Evolutionary conservation across 305 asterid species (phyloP).

Genomic region (Fraxinus sp.): DNA sequence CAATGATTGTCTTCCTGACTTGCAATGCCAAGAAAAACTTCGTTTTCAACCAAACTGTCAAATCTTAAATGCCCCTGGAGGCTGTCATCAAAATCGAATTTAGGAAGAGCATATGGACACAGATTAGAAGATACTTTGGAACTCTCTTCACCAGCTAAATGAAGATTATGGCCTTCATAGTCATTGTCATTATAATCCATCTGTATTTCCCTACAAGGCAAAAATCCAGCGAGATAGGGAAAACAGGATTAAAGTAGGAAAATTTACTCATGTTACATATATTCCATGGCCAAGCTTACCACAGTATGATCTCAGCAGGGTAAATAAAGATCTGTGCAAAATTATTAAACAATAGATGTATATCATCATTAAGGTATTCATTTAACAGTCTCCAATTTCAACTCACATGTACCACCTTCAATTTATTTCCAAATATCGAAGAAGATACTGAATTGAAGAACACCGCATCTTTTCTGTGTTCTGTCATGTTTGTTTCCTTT

Average conservation of each 20-base stretch:
- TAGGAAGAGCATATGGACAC: conserved; percentile 86
- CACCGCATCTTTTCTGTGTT: neutral
- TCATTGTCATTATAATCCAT: conserved; percentile 97
- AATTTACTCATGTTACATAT: conserved; percentile 2
- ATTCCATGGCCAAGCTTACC: conserved; percentile 17
- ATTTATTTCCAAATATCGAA: neutral
- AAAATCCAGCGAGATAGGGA: conserved; percentile 19
- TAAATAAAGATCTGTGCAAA: conserved; percentile 9
- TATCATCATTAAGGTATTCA: neutral
- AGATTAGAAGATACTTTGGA: conserved; percentile 76
- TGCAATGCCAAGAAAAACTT: conserved; percentile 94
- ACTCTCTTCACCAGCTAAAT: conserved; percentile 82
- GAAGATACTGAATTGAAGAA: neutral
- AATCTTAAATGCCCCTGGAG: conserved; percentile 81
- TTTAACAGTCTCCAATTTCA: neutral
- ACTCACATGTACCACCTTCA: neutral
- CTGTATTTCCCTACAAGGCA: conserved; percentile 56
- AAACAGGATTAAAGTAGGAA: conserved; percentile 5
- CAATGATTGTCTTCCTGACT: conserved; percentile 95
- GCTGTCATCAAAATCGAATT: conserved; percentile 89
- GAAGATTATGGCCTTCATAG: conserved; percentile 76
- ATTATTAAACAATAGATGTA: conserved; percentile 8
- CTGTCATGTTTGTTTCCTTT: neutral
- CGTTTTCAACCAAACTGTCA: conserved; percentile 96
- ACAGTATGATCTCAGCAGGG: neutral